Evolutionary conservation across 352 stramenopile species (phyloP), one percentile per base, ranked within the genome.

Genomic region (Thraustochytrium sp.): DNA sequence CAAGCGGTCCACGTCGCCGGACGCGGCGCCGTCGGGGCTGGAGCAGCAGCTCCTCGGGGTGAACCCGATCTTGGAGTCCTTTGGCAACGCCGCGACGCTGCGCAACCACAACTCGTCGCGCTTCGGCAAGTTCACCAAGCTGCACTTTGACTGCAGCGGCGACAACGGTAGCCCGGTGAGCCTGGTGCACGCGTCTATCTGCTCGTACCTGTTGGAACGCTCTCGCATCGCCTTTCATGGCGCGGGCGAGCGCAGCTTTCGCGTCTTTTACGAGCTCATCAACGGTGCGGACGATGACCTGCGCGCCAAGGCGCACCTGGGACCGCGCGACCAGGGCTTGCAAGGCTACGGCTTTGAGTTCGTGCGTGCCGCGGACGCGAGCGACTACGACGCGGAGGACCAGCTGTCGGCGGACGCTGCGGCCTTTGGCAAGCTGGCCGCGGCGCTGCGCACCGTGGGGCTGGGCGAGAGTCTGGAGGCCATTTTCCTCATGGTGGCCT

Each of bases 101-200:
- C 90, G 95, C 21, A 99, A 99, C 88, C 94, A 98, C 88, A 99
- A 99, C 87, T 97, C 92, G 44, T 93, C 87, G 84, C 92, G 96
- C 16, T 99, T 99, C 85, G 96, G 96, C 73, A 98, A 98, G 86
- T 99, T 97, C 65, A 98, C 98, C 87, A 94, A 99, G 88, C 94
- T 99, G 85, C 90, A 97, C 84, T 98, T 98, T 86, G 93, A 87
- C 42, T 48, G 49, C 23, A 83, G 88, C 38, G 91, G 91, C 36
- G 85, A 82, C 31, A 16, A 11, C 23, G 92, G 64, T 11, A 13
- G 37, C 11, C n/a, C 29, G 16, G 53, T 18, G 18, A 64, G 29
- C 26, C 53, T 80, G 46, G 68, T 31, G 21, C 40, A 80, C 38
- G 93, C 93, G 2, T 90, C 87, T 1, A 97, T 97, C 76, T 90